phyloP scores from a whole-genome alignment of 140 eudicot genomes.

The Bidens hawaiensis region DNA sequence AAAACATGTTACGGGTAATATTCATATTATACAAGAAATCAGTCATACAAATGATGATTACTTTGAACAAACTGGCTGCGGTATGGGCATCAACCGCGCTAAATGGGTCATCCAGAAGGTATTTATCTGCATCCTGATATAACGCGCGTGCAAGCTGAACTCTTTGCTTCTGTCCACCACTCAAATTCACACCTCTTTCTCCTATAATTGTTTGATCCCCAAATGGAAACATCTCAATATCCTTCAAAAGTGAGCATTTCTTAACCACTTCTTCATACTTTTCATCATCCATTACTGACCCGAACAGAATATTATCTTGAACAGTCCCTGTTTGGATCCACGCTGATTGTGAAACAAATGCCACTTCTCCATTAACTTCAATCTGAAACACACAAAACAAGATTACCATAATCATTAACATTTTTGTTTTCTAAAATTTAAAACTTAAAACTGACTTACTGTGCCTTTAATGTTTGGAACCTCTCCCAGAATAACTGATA shows the following conservation, averaged over 20 bases:
- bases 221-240: constrained; percentile 58
- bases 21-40: neutral
- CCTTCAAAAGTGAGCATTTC: constrained; percentile 53
- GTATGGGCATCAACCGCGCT: constrained; percentile 94
- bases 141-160: constrained; percentile 81
- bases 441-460: constrained; percentile 33
- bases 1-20: neutral
- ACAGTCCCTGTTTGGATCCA: constrained; percentile 87
- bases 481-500: constrained; percentile 70
- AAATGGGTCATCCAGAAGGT: constrained; percentile 74
- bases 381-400: constrained; percentile 29
- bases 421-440: neutral
- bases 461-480: constrained; percentile 54
- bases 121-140: constrained; percentile 67
- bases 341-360: constrained; percentile 73
- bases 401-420: neutral
- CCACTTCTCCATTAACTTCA: constrained; percentile 50
- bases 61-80: constrained; percentile 63
- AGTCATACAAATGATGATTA: constrained; percentile 12
- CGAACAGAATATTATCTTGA: constrained; percentile 60
- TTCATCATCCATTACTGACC: constrained; percentile 40
- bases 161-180: constrained; percentile 85
- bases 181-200: constrained; percentile 73
- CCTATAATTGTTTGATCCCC: constrained; percentile 72
- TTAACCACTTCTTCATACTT: constrained; percentile 46